A percentile compares a stretch with the other conserved stretches of the same genome.
Conservation (phyloP, 2,329 filamentous ascomycete species). For the Zymoseptoria pseudotritici region DNA sequence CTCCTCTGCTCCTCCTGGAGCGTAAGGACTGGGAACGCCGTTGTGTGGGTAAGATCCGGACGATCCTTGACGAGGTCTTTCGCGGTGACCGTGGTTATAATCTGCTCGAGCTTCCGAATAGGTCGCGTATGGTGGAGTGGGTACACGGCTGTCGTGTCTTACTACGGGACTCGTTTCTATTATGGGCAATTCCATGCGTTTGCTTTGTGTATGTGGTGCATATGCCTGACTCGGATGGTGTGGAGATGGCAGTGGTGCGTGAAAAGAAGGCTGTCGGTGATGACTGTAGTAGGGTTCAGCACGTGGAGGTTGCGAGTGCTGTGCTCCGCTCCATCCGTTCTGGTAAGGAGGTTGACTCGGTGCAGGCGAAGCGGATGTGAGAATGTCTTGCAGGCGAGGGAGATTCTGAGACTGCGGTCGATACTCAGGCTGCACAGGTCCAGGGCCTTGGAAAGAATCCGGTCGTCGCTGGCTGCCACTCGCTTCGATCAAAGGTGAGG, state of each 20-base stretch:
- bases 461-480: constrained; percentile 8
- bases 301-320: constrained; percentile 5
- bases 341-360: constrained; percentile 10
- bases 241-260: constrained; percentile 20
- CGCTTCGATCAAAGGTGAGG: constrained; percentile 14
- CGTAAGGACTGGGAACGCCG: constrained; percentile 22
- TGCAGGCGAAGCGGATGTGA: constrained; percentile 17
- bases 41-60: constrained; percentile 19
- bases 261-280: constrained; percentile 7
- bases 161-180: constrained; percentile 22
- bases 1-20: constrained; percentile 14
- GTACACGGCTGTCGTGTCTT: constrained; percentile 16
- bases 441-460: constrained; percentile 14
- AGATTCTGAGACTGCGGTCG: constrained; percentile 20
- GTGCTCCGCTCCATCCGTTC: constrained; percentile 4
- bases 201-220: constrained; percentile 6
- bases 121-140: constrained; percentile 18
- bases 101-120: constrained; percentile 17
- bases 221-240: constrained; percentile 12
- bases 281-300: constrained; percentile 12
- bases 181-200: constrained; percentile 25
- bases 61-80: constrained; percentile 17
- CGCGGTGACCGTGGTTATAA: constrained; percentile 13
- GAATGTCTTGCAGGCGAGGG: constrained; percentile 25
- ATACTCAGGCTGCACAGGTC: constrained; percentile 12